A percentile compares a stretch with the other conserved stretches of the same genome.
These are phyloP conservation scores for Tritrichomonas foetus DNA, from an alignment of 208 protist genomes.

Conservation along the genomic window DNA sequence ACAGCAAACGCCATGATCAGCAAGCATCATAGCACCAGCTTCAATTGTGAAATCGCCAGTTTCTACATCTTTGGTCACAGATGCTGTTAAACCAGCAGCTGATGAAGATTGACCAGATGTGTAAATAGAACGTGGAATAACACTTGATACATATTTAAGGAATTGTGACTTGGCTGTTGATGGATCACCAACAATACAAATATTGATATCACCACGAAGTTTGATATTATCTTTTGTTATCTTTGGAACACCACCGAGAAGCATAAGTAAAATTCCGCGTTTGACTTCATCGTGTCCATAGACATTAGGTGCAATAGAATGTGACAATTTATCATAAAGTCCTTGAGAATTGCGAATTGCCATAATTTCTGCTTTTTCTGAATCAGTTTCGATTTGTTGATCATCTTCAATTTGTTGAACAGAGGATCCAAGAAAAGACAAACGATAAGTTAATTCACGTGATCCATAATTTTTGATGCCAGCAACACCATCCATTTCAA, in stretches of 20 bases:
- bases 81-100: slow-evolving; percentile 74
- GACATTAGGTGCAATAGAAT: slow-evolving; percentile 69
- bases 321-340: slow-evolving; percentile 43
- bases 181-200: slow-evolving; percentile 93
- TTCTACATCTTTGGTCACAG: slow-evolving; percentile 92
- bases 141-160: slow-evolving; percentile 85
- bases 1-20: slow-evolving; percentile 97
- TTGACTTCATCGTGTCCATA: slow-evolving; percentile 85
- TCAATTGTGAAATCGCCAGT: slow-evolving; percentile 96
- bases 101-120: slow-evolving; percentile 54
- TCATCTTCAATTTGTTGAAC: slow-evolving; percentile 59
- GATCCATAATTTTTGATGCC: slow-evolving; percentile 91
- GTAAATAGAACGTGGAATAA: slow-evolving; percentile 88
- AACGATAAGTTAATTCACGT: slow-evolving; percentile 88
- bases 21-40: slow-evolving; percentile 98
- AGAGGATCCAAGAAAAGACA: slow-evolving; percentile 87
- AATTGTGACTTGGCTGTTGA: slow-evolving; percentile 98
- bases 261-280: slow-evolving; percentile 90
- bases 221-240: slow-evolving; percentile 62
- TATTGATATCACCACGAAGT: slow-evolving; percentile 90
- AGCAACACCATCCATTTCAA: slow-evolving; percentile 70
- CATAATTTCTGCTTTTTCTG: slow-evolving; percentile 49
- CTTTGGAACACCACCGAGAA: slow-evolving; percentile 97
- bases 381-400: slow-evolving; percentile 41
- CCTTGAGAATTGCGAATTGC: slow-evolving; percentile 48